A percentile compares a stretch with the other conserved stretches of the same genome.
These are phyloP conservation scores for Pestalotiopsis sp. DNA, from an alignment of 2,329 filamentous ascomycete genomes.

Conservation along the genomic window DNA sequence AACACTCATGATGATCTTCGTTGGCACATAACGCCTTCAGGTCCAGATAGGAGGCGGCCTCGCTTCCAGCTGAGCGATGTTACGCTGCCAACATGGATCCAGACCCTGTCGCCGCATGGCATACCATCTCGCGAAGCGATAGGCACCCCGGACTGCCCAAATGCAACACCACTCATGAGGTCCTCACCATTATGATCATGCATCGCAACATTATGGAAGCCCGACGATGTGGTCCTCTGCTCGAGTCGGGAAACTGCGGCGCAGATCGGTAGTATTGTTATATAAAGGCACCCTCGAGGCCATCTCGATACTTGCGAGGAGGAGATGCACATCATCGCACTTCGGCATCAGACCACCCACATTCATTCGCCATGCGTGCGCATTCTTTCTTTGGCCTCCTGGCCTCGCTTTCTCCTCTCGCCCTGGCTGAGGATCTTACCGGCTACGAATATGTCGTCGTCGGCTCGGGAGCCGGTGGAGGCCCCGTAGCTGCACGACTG, in stretches of 20 bases:
- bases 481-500: slow-evolving; percentile 58
- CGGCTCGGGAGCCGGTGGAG: slow-evolving; percentile 62
- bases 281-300: neutral
- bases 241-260: neutral
- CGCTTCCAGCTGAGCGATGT: neutral
- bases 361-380: neutral
- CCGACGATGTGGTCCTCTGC: neutral
- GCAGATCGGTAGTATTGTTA: neutral
- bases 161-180: neutral
- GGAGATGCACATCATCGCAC: neutral
- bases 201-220: neutral
- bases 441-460: slow-evolving; percentile 64
- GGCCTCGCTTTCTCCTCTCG: neutral
- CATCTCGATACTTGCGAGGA: neutral
- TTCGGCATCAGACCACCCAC: neutral
- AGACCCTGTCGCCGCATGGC: neutral
- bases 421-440: neutral
- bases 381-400: neutral
- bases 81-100: neutral
- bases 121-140: neutral
- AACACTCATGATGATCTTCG: neutral
- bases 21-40: neutral
- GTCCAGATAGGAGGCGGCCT: neutral
- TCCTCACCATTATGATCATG: neutral
- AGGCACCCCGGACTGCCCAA: neutral